Percentiles rank a stretch among this genome's conserved stretches.
Evolutionary conservation across 2,329 filamentous ascomycete genomes (phyloP).

Genomic region (Alternaria sp.): DNA sequence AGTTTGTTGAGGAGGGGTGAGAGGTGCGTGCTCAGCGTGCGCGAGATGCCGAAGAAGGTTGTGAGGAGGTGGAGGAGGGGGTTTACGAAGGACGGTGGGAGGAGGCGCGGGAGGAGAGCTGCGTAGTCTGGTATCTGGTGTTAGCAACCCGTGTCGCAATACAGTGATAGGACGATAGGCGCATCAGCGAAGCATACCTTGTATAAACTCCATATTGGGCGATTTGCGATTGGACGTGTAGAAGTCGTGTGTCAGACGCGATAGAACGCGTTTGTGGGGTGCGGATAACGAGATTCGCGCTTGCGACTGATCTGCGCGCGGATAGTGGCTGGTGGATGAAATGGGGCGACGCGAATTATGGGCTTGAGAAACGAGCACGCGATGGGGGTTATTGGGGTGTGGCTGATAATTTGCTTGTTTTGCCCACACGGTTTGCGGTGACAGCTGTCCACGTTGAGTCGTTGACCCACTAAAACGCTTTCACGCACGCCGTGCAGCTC

Average conservation of each 20-base stretch:
- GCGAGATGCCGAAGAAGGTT: constrained; percentile 35
- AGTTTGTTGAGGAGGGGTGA: constrained; percentile 37
- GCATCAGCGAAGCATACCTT: constrained; percentile 20
- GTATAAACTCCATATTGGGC: constrained; percentile 40
- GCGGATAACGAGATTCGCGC: neutral
- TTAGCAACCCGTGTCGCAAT: constrained; percentile 12
- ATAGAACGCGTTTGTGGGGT: constrained; percentile 17
- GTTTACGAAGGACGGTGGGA: constrained; percentile 41
- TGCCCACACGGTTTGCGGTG: constrained; percentile 17
- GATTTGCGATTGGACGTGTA: constrained; percentile 9
- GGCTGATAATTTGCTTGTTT: constrained; percentile 4
- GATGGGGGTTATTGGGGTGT: neutral
- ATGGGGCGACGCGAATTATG: neutral
- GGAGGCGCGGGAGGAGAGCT: constrained; percentile 37
- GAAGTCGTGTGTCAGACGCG: constrained; percentile 18
- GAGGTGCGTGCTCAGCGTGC: constrained; percentile 38
- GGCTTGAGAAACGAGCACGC: neutral
- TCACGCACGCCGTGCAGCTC: constrained; percentile 2
- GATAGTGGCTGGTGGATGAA: neutral
- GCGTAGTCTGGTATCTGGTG: constrained; percentile 38
- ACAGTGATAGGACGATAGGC: neutral
- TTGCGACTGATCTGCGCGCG: neutral
- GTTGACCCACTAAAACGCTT: constrained; percentile 10
- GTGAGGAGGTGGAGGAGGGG: constrained; percentile 39
- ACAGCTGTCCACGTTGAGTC: constrained; percentile 19